Percentiles rank a stretch among this genome's conserved stretches.
Evolutionary conservation across 805 yeast genomes (phyloP).

Genomic region (Ogataea glucozyma): DNA sequence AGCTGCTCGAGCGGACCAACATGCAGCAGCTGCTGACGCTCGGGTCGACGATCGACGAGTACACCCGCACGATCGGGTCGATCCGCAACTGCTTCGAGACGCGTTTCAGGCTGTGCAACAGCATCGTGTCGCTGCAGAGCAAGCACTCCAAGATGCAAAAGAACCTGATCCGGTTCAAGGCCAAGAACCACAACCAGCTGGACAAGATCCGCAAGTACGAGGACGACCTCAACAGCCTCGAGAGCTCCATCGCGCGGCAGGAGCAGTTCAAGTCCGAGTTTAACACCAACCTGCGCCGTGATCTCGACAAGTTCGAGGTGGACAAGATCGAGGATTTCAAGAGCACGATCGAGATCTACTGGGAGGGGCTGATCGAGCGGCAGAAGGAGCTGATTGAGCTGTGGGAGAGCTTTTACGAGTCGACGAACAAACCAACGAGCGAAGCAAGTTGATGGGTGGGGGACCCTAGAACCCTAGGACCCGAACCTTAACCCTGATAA

Average conservation of each 20-base stretch:
- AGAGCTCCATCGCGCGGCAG: slow-evolving; percentile 52
- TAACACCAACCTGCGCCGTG: slow-evolving; percentile 64
- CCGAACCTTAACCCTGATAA: no score
- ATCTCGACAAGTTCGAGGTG: slow-evolving; percentile 66
- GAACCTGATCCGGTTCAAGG: slow-evolving; percentile 43
- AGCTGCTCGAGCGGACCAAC: slow-evolving; percentile 73
- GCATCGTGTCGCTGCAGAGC: slow-evolving; percentile 46
- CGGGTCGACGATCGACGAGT: slow-evolving; percentile 87
- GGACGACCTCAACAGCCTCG: slow-evolving; percentile 58
- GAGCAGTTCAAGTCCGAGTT: slow-evolving; percentile 64
- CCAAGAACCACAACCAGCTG: slow-evolving; percentile 49
- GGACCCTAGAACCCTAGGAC: no score
- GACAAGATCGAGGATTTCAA: slow-evolving; percentile 83
- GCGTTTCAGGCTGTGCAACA: slow-evolving; percentile 57
- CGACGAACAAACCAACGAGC: no score
- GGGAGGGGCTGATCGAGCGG: slow-evolving; percentile 87
- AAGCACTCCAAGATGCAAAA: slow-evolving; percentile 47
- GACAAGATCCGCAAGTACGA: slow-evolving; percentile 63
- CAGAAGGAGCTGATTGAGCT: slow-evolving; percentile 88
- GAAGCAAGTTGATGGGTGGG: no score
- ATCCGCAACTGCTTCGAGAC: slow-evolving; percentile 73
- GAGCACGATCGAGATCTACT: slow-evolving; percentile 82
- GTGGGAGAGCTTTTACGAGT: slow-evolving; percentile 91
- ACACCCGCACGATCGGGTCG: slow-evolving; percentile 73
- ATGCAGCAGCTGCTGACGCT: slow-evolving; percentile 84